phyloP scores from a whole-genome alignment of 2,329 filamentous ascomycete species.

The Thyridium curvatum region DNA sequence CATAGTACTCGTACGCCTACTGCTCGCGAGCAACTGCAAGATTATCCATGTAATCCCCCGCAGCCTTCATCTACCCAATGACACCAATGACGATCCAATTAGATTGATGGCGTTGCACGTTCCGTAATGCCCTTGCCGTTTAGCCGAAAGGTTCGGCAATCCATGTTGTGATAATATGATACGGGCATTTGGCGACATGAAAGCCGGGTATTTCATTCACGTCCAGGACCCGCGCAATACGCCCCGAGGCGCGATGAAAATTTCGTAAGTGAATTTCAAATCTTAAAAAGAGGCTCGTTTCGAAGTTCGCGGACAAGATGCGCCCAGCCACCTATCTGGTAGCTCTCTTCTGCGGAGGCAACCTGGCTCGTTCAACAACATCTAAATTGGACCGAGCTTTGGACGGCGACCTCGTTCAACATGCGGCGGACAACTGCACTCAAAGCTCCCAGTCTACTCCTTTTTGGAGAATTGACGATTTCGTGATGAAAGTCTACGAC shows the following conservation, averaged over 20 bases:
- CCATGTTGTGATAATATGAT: not conserved
- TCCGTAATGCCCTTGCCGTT: constrained; percentile 5
- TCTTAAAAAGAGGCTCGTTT: constrained; percentile 1
- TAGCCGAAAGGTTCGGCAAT: constrained; percentile 9
- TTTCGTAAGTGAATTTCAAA: constrained; percentile 1
- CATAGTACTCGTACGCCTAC: constrained; percentile 1
- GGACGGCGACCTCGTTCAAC: constrained; percentile 2
- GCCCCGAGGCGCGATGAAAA: constrained; percentile 1
- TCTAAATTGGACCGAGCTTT: constrained; percentile 1
- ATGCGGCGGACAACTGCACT: constrained; percentile 7
- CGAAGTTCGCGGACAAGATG: constrained; percentile 6
- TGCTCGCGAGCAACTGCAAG: not conserved
- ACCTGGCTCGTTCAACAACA: not conserved
- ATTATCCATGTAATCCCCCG: not conserved
- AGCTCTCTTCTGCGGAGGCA: constrained; percentile 6
- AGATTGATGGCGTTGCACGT: constrained; percentile 6
- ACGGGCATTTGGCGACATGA: constrained; percentile 1
- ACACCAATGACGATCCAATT: constrained; percentile 2
- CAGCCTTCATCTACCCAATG: constrained; percentile 1
- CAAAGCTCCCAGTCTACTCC: constrained; percentile 4
- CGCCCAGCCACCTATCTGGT: constrained; percentile 6
- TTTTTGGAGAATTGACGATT: constrained; percentile 10
- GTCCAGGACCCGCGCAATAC: constrained; percentile 3
- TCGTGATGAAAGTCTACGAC: constrained; percentile 10
- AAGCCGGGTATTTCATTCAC: constrained; percentile 3